phyloP scores from a whole-genome alignment of 768 basidiomycete genomes.

The Termitomyces sp. region DNA sequence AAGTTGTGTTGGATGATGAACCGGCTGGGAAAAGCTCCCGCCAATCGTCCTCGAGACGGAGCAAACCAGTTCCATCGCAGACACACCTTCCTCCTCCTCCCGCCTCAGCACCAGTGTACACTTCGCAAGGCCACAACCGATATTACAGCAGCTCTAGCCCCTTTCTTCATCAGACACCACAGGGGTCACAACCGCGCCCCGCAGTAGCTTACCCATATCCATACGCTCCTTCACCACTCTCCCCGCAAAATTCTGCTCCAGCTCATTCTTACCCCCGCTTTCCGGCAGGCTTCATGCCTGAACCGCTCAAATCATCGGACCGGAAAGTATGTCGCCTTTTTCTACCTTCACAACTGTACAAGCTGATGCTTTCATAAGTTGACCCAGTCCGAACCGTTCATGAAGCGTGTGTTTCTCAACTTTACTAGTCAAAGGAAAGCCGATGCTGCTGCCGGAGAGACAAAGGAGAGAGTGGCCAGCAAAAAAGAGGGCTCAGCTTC shows the following conservation, averaged over 20 bases:
- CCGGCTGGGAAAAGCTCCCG: background rate
- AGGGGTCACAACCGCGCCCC: background rate
- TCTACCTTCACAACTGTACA: background rate
- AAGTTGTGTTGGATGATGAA: background rate
- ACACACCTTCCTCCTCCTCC: background rate
- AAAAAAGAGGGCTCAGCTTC: no score
- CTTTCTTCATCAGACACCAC: background rate
- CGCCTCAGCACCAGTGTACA: background rate
- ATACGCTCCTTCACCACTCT: background rate
- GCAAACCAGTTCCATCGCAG: background rate
- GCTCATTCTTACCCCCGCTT: background rate
- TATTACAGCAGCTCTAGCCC: background rate
- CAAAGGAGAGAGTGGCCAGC: background rate
- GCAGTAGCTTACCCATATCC: background rate
- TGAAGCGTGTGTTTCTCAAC: conserved; percentile 1
- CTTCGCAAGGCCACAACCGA: background rate
- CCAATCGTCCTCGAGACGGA: background rate
- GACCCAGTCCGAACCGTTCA: background rate
- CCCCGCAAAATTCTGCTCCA: conserved; percentile 6
- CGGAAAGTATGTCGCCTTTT: background rate
- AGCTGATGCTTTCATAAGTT: background rate
- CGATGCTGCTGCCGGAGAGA: background rate
- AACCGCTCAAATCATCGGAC: background rate
- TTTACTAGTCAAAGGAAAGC: background rate
- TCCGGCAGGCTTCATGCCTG: background rate